Evolutionary conservation across 2,329 filamentous ascomycete genomes (phyloP), one percentile per base, ranked within the genome.

Genomic region (Talaromyces sp.): DNA sequence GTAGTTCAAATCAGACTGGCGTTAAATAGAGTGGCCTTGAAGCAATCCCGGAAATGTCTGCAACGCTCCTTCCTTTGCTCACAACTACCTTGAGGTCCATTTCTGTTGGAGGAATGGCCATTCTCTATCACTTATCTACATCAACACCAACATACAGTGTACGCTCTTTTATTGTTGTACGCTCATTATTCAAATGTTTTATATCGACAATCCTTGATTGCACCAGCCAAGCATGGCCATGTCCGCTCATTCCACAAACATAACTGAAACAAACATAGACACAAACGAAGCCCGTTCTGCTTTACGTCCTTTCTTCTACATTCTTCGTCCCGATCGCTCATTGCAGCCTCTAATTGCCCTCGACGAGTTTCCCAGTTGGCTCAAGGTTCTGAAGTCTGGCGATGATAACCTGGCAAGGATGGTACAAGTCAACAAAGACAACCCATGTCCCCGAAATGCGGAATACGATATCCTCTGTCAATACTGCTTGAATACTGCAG

Each of bases 311-410:
- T 68, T 71, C 15, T 81, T 77, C 69, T 82, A 77, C 64, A 68
- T 82, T 49, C 69, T 74, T 41, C 75, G 80, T 2, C 72, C 74
- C 1, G 75, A 76, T 43, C 72, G 74, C 7, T 65, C 67, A 7
- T 65, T 74, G 15, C 73, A 78, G 11, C 80, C 80, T 8, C 70
- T 82, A 31, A 74, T 82, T 25, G 73, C 80, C 0, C 61, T 79
- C 8, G 80, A 82, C 62, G 80, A 82, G 69, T 69, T 82, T 3
- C 80, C 80, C 3, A 52, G 67, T 1, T 77, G 75, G 73, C 56
- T 78, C 9, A 69, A 73, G 17, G 35, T 79, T n/a, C 70, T 71
- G 17, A 71, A 69, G 56, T 68, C 68, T n/a, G 66, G 69, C 33
- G 39, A 57, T 1, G 52, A 3, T 61, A 13, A 72, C 52, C 67